Percentiles rank a stretch among this genome's conserved stretches.
phyloP scores from a whole-genome alignment of 805 yeast species.

The Candida succiphila region DNA sequence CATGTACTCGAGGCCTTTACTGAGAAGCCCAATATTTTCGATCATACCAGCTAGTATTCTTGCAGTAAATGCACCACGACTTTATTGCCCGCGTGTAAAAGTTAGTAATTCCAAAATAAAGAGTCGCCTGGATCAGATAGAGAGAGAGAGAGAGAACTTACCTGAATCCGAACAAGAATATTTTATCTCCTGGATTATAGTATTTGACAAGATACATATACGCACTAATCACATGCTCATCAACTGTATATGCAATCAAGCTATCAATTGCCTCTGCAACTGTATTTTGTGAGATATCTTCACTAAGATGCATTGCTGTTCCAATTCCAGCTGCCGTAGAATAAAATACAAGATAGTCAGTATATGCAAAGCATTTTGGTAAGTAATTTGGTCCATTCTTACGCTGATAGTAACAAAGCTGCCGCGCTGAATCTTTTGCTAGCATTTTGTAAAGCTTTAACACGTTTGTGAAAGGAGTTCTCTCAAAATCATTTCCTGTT shows the following conservation, averaged over 20 bases:
- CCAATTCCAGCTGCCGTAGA: conserved; percentile 51
- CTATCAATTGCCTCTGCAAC: conserved; percentile 26
- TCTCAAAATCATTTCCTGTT: conserved; percentile 49
- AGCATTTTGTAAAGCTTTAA: conserved; percentile 42
- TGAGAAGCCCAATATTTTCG: conserved; percentile 50
- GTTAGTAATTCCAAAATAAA: no score
- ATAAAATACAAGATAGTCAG: neutral
- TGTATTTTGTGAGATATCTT: no score
- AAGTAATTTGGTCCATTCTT: conserved; percentile 1
- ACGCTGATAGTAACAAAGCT: conserved; percentile 55
- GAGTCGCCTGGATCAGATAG: neutral
- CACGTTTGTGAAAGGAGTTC: conserved; percentile 43
- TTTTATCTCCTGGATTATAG: conserved; percentile 39
- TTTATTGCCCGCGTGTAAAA: no score
- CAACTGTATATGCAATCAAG: conserved; percentile 43
- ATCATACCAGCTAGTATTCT: conserved; percentile 58
- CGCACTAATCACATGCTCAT: conserved; percentile 47
- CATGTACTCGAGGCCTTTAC: conserved; percentile 45
- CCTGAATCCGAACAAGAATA: conserved; percentile 52
- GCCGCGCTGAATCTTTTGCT: conserved; percentile 32
- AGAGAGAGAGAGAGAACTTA: conserved; percentile 19
- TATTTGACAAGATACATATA: conserved; percentile 40
- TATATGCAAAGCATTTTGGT: no score
- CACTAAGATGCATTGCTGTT: conserved; percentile 4
- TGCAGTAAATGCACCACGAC: conserved; percentile 58